Evolutionary conservation across 73 alveolate species (phyloP).

Genomic region (Paramecium sexaurelia): DNA sequence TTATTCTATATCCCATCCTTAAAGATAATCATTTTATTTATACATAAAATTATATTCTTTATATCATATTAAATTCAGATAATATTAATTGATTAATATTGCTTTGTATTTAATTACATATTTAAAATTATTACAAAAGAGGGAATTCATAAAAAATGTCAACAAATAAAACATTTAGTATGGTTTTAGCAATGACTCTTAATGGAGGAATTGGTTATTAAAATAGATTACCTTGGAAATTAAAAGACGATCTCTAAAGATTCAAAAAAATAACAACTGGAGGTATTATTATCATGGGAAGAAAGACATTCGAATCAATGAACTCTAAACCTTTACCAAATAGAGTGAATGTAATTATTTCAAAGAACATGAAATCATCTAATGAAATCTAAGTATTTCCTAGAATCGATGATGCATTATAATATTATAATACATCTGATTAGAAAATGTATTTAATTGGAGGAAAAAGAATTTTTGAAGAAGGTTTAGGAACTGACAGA

Average conservation of each 20-base stretch:
- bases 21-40: not conserved
- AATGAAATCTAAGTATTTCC: slow-evolving; percentile 2
- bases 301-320: slow-evolving; percentile 91
- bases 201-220: slow-evolving; percentile 71
- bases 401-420: slow-evolving; percentile 18
- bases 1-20: slow-evolving; percentile 43
- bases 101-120: not conserved
- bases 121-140: not conserved
- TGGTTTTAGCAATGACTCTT: slow-evolving; percentile 66
- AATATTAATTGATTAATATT: not conserved
- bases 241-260: slow-evolving; percentile 62
- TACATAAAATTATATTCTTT: not conserved
- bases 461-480: slow-evolving; percentile 74
- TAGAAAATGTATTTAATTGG: slow-evolving; percentile 87
- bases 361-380: slow-evolving; percentile 57
- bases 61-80: not conserved
- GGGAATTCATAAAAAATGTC: not conserved
- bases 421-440: slow-evolving; percentile 57
- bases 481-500: slow-evolving; percentile 25
- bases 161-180: slow-evolving; percentile 14
- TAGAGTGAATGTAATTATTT: slow-evolving; percentile 80
- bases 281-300: slow-evolving; percentile 85
- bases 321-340: slow-evolving; percentile 77
- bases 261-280: slow-evolving; percentile 68
- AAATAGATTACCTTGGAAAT: slow-evolving; percentile 71